Evolutionary conservation across 116 monocot genomes (phyloP).

Genomic region (Posidonia oceanica): DNA sequence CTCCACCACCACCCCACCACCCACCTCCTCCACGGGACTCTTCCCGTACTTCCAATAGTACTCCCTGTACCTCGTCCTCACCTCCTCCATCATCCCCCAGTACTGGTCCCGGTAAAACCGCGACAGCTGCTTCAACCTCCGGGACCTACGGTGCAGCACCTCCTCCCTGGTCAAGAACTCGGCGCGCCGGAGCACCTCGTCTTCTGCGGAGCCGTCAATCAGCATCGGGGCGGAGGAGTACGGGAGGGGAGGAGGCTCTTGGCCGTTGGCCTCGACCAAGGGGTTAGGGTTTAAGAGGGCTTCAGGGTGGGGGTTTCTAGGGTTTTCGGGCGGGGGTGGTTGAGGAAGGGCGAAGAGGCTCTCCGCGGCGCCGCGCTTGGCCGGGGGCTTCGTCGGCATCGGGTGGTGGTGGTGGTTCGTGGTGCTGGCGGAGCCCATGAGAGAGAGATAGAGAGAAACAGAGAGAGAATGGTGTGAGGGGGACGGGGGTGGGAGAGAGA

Average conservation of each 20-base stretch:
- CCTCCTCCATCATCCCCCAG: conserved; percentile 75
- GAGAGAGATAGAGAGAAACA: neutral
- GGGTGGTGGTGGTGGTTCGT: neutral
- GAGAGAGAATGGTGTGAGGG: neutral
- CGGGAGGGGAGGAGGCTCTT: neutral
- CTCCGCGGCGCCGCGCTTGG: neutral
- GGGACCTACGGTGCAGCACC: conserved; percentile 64
- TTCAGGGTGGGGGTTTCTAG: neutral
- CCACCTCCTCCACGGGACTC: conserved; percentile 54
- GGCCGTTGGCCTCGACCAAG: no score
- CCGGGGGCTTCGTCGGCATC: neutral
- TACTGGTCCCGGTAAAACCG: conserved; percentile 42
- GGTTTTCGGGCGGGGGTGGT: neutral
- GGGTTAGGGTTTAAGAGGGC: neutral
- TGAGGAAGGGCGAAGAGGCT: neutral
- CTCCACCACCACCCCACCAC: conserved; percentile 2
- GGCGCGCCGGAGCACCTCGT: conserved; percentile 17
- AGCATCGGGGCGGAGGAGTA: conserved; percentile 1
- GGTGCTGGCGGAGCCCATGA: neutral
- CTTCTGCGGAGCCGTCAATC: conserved; percentile 18
- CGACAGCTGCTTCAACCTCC: conserved; percentile 32
- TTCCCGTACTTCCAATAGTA: conserved; percentile 79
- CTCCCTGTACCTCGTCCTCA: conserved; percentile 48
- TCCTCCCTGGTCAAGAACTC: conserved; percentile 42
- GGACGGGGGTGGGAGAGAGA: neutral